phyloP scores from a whole-genome alignment of 1,284 basidiomycete species.

The Coniferiporia weirii region DNA sequence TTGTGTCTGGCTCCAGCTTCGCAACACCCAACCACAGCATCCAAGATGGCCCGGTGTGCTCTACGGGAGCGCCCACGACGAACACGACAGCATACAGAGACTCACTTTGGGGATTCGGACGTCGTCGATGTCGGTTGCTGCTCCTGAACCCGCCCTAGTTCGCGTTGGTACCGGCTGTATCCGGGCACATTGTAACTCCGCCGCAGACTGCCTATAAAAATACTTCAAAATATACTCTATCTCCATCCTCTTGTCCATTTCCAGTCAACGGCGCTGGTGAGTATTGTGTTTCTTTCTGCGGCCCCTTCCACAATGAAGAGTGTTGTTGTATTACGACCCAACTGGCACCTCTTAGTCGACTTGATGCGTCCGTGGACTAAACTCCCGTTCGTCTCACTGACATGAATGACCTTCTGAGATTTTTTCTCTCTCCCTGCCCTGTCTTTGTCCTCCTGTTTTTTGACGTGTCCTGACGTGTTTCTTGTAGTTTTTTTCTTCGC shows the following conservation, averaged over 20 bases:
- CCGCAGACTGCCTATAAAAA: not conserved
- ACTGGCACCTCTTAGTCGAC: conserved; percentile 21
- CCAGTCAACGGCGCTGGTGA: not conserved
- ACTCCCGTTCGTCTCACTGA: conserved; percentile 14
- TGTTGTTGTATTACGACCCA: conserved; percentile 18
- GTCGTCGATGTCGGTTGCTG: not conserved
- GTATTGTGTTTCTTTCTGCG: not conserved
- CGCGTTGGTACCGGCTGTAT: not conserved
- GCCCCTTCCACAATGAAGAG: conserved; percentile 13
- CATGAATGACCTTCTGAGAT: conserved; percentile 21
- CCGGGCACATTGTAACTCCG: not conserved
- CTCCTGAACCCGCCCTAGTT: not conserved
- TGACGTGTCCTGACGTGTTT: not conserved
- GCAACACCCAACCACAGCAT: not conserved
- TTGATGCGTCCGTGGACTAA: conserved; percentile 8
- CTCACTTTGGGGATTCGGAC: conserved; percentile 4
- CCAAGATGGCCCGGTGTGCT: not conserved
- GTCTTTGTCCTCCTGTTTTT: not conserved
- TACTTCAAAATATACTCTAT: not conserved
- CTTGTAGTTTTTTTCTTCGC: not conserved
- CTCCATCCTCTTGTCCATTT: not conserved
- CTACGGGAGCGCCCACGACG: not conserved
- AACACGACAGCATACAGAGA: not conserved
- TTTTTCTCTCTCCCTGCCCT: not conserved
- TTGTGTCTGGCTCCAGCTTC: not conserved